Evolutionary conservation across 345 rosid species (phyloP).

Genomic region (Durio zibethinus): DNA sequence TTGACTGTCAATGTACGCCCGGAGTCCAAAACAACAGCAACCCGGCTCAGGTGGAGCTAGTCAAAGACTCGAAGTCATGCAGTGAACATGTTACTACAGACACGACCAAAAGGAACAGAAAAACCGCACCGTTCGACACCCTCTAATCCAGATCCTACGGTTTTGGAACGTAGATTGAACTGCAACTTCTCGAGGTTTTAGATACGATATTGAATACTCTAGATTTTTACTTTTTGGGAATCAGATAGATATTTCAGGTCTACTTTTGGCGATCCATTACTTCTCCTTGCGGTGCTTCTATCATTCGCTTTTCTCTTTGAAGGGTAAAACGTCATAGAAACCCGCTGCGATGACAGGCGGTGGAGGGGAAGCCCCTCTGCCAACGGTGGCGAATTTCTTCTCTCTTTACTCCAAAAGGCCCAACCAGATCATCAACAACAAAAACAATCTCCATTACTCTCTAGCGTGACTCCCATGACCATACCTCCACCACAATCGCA

Average conservation of each 20-base stretch:
- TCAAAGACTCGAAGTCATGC: not conserved
- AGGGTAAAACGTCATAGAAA: conserved; percentile 11
- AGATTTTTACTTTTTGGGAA: too few relatives aligned
- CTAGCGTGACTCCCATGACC: conserved; percentile 12
- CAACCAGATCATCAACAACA: conserved; percentile 25
- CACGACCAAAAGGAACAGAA: too few relatives aligned
- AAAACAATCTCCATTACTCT: conserved; percentile 14
- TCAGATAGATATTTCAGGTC: not conserved
- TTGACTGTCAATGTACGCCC: too few relatives aligned
- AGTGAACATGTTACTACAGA: too few relatives aligned
- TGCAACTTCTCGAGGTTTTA: not conserved
- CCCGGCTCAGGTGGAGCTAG: not conserved
- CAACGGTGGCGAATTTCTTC: conserved; percentile 71
- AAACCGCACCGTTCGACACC: not conserved
- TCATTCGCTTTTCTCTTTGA: not conserved
- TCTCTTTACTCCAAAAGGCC: conserved; percentile 72
- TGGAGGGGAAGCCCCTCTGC: conserved; percentile 44
- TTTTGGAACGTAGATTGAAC: not conserved
- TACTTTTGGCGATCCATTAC: not conserved
- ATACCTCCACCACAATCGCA: conserved; percentile 12
- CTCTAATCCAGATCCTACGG: not conserved
- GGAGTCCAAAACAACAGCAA: too few relatives aligned
- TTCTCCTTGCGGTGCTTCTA: not conserved
- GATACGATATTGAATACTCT: not conserved
- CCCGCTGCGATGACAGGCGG: conserved; percentile 49